Conservation (phyloP, 2,329 filamentous ascomycete genomes). For the Tolypocladium ovalisporum region DNA sequence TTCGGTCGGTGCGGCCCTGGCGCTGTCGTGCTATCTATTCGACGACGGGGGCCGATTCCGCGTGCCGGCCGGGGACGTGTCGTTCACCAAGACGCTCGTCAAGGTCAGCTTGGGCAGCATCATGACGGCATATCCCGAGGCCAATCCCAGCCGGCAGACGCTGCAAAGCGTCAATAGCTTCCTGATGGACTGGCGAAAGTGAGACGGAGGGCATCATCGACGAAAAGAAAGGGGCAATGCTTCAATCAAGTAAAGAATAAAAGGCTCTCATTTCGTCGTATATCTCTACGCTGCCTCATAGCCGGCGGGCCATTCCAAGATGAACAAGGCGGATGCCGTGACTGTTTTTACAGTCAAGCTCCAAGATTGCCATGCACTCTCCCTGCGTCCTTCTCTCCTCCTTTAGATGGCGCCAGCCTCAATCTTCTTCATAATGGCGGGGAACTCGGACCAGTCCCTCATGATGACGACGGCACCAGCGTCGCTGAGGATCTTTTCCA, state of each 20-base stretch:
- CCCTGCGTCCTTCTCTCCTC: background rate
- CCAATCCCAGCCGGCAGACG: constrained; percentile 75
- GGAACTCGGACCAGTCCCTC: constrained; percentile 47
- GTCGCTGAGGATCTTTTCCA: constrained; percentile 49
- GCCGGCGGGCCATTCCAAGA: background rate
- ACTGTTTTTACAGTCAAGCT: background rate
- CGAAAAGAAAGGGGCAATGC: background rate
- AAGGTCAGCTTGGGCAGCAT: constrained; percentile 72
- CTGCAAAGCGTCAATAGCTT: constrained; percentile 88
- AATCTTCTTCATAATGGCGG: constrained; percentile 32
- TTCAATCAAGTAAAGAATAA: background rate
- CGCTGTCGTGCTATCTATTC: constrained; percentile 64
- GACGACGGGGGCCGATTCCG: constrained; percentile 46
- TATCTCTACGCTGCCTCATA: constrained; percentile 8
- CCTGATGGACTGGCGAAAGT: constrained; percentile 52
- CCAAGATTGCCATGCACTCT: background rate
- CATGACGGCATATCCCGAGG: constrained; percentile 65
- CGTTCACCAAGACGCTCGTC: constrained; percentile 65
- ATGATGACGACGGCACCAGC: constrained; percentile 55
- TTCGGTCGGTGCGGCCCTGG: constrained; percentile 66
- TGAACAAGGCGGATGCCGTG: background rate
- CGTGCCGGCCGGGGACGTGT: constrained; percentile 9
- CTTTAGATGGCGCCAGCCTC: constrained; percentile 25
- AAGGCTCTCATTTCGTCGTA: constrained; percentile 11
- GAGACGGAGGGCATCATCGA: background rate